These are phyloP conservation scores for Verbena officinalis DNA, from an alignment of 257 asterid genomes.

Conservation along the genomic window DNA sequence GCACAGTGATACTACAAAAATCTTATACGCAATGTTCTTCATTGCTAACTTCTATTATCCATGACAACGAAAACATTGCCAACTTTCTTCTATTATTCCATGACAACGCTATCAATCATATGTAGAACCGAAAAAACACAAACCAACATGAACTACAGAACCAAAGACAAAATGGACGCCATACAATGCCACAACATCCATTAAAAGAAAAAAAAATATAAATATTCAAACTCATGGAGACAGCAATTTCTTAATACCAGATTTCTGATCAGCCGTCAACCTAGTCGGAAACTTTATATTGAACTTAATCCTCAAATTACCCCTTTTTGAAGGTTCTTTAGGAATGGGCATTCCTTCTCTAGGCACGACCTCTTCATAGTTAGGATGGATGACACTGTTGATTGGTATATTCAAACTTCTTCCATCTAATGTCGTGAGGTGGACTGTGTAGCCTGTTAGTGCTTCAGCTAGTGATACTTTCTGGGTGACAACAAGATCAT, in stretches of 20 bases:
- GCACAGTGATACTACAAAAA: too few species aligned
- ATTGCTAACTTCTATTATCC: too few species aligned
- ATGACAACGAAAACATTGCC: too few species aligned
- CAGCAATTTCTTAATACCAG: constrained; percentile 77
- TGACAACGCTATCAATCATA: too few species aligned
- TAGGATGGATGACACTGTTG: constrained; percentile 60
- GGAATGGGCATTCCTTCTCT: constrained; percentile 91
- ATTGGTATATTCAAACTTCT: constrained; percentile 66
- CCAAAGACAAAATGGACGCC: background rate
- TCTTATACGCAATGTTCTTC: too few species aligned
- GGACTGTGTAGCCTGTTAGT: constrained; percentile 64
- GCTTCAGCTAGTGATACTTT: constrained; percentile 70
- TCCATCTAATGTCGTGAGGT: constrained; percentile 73
- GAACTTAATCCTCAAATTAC: constrained; percentile 83
- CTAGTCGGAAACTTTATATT: constrained; percentile 68
- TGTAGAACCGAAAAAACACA: too few species aligned
- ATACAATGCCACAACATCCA: too few species aligned
- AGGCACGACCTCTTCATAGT: constrained; percentile 75
- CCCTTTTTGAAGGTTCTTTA: constrained; percentile 68
- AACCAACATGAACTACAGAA: background rate
- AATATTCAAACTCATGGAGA: constrained; percentile 34
- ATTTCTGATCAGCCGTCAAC: constrained; percentile 76
- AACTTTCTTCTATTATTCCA: too few species aligned
- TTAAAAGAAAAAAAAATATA: background rate
- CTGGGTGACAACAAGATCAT: constrained; percentile 66